A percentile compares a stretch with the other conserved stretches of the same genome.
These are phyloP conservation scores for Termitomyces sp. DNA, from an alignment of 768 basidiomycete species.

Conservation along the genomic window DNA sequence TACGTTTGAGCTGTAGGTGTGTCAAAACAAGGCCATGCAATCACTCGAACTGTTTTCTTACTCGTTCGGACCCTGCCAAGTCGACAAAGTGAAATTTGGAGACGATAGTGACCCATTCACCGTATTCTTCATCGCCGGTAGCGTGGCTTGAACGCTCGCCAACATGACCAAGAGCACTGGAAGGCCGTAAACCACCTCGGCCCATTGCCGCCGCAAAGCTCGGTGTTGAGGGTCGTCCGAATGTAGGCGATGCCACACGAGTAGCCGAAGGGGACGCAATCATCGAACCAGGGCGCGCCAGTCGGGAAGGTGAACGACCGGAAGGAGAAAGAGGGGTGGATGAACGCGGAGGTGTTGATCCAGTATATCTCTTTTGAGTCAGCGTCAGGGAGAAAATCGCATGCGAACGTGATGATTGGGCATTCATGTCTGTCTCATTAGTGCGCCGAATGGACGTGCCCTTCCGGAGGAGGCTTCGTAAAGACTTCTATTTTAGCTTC, in stretches of 20 bases:
- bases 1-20: constrained; percentile 78
- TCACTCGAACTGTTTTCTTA: constrained; percentile 36
- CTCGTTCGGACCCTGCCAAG: constrained; percentile 93
- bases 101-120: constrained; percentile 87
- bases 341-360: constrained; percentile 66
- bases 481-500: constrained; percentile 11
- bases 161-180: constrained; percentile 77
- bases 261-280: constrained; percentile 45
- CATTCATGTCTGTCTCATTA: constrained; percentile 98
- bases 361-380: constrained; percentile 84
- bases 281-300: constrained; percentile 81
- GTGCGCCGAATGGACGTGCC: constrained; percentile 91
- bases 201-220: constrained; percentile 77
- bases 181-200: constrained; percentile 68
- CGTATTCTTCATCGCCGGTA: constrained; percentile 56
- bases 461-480: constrained; percentile 73
- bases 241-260: constrained; percentile 75
- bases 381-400: constrained; percentile 97
- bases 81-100: constrained; percentile 99
- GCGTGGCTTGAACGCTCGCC: constrained; percentile 42
- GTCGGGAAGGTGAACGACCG: constrained; percentile 73
- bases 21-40: constrained; percentile 16
- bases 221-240: constrained; percentile 76
- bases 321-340: constrained; percentile 74
- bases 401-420: constrained; percentile 96